Evolutionary conservation across 805 yeast genomes (phyloP).

Genomic region (Debaryomyces castellii): DNA sequence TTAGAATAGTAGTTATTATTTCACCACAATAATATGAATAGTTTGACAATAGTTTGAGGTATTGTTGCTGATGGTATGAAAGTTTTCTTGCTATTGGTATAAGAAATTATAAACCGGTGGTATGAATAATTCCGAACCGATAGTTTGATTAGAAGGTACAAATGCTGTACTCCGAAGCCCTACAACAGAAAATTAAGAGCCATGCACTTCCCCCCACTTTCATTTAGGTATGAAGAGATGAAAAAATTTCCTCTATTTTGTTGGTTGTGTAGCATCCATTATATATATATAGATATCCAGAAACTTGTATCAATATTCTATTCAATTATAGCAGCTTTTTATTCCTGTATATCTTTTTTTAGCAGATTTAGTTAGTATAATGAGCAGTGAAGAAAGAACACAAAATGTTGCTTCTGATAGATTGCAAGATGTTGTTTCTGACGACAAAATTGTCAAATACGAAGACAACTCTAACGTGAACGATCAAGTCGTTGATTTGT

Average conservation of each 20-base stretch:
- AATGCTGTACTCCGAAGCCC: background rate
- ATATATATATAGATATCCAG: background rate
- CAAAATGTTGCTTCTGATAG: background rate
- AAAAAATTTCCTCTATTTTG: background rate
- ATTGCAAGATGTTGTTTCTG: background rate
- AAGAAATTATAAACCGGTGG: too few relatives aligned
- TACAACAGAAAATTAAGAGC: background rate
- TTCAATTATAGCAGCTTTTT: background rate
- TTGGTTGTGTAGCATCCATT: background rate
- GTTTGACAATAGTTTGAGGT: too few relatives aligned
- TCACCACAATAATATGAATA: too few relatives aligned
- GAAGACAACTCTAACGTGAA: background rate
- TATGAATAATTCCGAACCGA: too few relatives aligned
- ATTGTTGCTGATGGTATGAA: too few relatives aligned
- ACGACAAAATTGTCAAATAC: background rate
- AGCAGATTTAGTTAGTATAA: background rate
- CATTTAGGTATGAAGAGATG: background rate
- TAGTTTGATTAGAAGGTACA: too few relatives aligned
- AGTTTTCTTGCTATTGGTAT: too few relatives aligned
- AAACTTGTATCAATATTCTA: background rate
- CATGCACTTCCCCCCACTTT: background rate
- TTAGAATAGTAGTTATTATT: too few relatives aligned
- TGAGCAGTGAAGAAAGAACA: background rate
- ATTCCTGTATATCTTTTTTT: background rate
- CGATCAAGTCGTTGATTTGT: background rate